Base-by-base conservation (phyloP, 495 filamentous ascomycete species). In the Neurospora hispaniola region DNA sequence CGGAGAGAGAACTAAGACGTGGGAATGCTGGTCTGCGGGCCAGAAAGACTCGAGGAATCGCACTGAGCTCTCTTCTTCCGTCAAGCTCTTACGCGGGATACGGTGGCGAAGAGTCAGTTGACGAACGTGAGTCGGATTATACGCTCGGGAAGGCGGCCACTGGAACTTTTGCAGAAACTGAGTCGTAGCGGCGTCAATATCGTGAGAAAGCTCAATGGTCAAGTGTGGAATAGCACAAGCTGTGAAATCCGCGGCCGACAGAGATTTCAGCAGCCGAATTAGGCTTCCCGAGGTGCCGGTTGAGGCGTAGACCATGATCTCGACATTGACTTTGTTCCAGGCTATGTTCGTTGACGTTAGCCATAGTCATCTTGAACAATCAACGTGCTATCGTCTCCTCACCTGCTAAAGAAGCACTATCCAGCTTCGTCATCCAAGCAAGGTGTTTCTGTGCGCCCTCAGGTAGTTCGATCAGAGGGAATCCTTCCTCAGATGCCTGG, bases 1-100 rank as follows among this genome's bases (percentile, higher is more conserved):
- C 1, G 94, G 89, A 16, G 93, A 93, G 4, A 97, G 85, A 23
- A 96, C 78, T 39, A 97, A 85, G 11, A 96, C 86, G 80, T 96
- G 92, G 4, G 90, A 89, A 68, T 87, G 74, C 1, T 76, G 75
- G 72, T 89, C 83, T 6, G 85, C 79, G 10, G 94, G 93, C 84
- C 91, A 97, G 78, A 94, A 96, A 0, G 91, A 89, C 80, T 97
- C 93, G 14, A 96, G 81, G 42, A 92, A 90, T 71, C 89, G 88
- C 20, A 91, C 81, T 9, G 92, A 90, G 68, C 90, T 85, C 81
- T 94, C 85, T 71, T 90, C 84, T 75, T 86, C 84, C 59, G 85
- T 87, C 70, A 89, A 73, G 42, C 80, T 81, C 70, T 83, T 81
- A 31, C 83, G 83, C 9, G 85, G 82, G 39, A 96, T 89, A 38